These are phyloP conservation scores for Exophiala phaeomuriformis DNA, from an alignment of 2,329 filamentous ascomycete species.

Conservation along the genomic window DNA sequence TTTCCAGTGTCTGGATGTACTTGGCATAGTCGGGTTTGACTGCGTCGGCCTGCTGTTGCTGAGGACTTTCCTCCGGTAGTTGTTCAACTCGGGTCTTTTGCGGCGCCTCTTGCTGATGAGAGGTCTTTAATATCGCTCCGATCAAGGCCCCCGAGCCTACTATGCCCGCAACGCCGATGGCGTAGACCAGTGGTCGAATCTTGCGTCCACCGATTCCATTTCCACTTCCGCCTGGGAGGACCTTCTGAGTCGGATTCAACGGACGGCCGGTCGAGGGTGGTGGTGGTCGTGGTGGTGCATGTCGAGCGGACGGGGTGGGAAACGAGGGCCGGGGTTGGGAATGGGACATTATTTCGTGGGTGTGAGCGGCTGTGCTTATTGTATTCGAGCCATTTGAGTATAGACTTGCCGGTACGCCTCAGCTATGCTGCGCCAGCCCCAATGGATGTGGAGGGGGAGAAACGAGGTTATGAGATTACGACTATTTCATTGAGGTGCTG, in stretches of 20 bases:
- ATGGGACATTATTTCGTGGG: not conserved
- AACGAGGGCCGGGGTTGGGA: slow-evolving; percentile 1
- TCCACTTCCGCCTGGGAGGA: not conserved
- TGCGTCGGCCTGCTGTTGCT: not conserved
- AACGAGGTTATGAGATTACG: not conserved
- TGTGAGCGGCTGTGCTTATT: no score
- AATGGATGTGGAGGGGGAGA: not conserved
- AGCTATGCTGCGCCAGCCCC: not conserved
- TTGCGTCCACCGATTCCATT: not conserved
- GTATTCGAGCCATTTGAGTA: not conserved
- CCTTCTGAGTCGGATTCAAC: not conserved
- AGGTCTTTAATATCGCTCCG: slow-evolving; percentile 19
- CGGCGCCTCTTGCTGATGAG: slow-evolving; percentile 4
- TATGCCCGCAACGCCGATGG: slow-evolving; percentile 20
- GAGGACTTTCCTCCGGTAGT: not conserved
- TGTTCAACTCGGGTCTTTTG: not conserved
- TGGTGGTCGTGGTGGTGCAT: not conserved
- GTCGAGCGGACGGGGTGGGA: not conserved
- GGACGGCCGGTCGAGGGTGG: not conserved
- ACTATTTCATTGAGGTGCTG: not conserved
- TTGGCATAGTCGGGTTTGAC: not conserved
- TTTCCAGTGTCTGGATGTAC: slow-evolving; percentile 12
- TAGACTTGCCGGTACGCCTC: not conserved
- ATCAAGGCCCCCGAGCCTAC: slow-evolving; percentile 19
- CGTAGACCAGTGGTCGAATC: slow-evolving; percentile 17